Conservation (phyloP, 306 rosid species). For the Styphnolobium japonicum region DNA sequence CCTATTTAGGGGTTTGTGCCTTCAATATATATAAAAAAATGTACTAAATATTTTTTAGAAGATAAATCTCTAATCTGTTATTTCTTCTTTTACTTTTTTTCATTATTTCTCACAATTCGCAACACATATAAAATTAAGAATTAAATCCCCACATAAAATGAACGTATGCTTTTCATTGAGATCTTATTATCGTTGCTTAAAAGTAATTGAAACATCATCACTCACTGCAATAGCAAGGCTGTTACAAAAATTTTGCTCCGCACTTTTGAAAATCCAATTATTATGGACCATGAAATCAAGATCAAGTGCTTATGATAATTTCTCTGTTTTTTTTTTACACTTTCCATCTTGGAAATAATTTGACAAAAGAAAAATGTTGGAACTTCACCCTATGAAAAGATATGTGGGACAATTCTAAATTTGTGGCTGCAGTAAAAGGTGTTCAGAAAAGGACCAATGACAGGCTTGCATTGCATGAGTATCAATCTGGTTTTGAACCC, state of each 20-base stretch:
- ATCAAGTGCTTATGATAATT: not conserved
- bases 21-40: no score
- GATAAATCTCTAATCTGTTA: not conserved
- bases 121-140: no score
- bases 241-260: not conserved
- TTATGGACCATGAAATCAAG: not conserved
- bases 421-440: constrained; percentile 17
- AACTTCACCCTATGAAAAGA: not conserved
- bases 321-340: not conserved
- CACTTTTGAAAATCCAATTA: not conserved
- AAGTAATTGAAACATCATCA: not conserved
- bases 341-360: not conserved
- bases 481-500: not conserved
- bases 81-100: no score
- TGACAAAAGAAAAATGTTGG: not conserved
- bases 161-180: no score
- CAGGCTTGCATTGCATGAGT: constrained; percentile 17
- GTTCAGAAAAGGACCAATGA: constrained; percentile 14
- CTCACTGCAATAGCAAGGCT: not conserved
- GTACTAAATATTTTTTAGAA: not conserved
- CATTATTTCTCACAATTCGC: no score
- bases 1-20: no score
- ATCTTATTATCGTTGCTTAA: not conserved
- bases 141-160: no score
- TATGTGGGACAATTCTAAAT: not conserved